Evolutionary conservation across 2,329 filamentous ascomycete species (phyloP), one percentile per base, ranked within the genome.

Genomic region (Fusarium sp.): DNA sequence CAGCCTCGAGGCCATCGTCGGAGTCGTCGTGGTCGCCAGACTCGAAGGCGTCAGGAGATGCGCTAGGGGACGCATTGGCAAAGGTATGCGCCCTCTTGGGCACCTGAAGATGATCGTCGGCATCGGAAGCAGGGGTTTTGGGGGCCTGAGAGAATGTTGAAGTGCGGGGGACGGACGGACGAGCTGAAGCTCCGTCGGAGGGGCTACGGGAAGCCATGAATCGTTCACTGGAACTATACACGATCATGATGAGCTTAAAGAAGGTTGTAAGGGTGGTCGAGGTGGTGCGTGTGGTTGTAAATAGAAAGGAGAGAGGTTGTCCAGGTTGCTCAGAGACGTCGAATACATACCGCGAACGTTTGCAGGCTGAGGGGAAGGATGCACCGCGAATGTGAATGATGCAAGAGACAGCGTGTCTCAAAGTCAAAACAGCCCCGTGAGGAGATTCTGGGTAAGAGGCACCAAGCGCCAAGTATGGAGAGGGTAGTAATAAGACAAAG

Each of bases 21-120:
- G 80, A 80, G 35, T 85, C 82, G 20, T 82, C 82, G 33, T 82
- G 76, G 8, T 82, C 79, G 35, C 83, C 81, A 6, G 84, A 85
- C 69, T 90, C 88, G 76, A 90, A 90, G 8, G 86, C 83, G 77
- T 88, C 87, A 9, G 83, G 82, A 30, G 78, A 81, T 66, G 82
- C 78, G 37, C 75, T 66, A 32, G 80, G 67, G 10, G 82, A 71
- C 32, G 81, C 81, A 75, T 85, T 85, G 60, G 86, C 84, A 68
- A 86, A 82, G 11, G 86, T 88, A 69, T 84, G 85, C 14, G 87
- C 85, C 76, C 86, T 82, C 79, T 86, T 85, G n/a, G 82, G 78
- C 6, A 79, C 78, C 65, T 79, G 77, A 63, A 81, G 75, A 59
- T 79, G 76, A 68, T 83, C 80, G 47, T 78, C 76, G 30, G 81